A percentile compares a stretch with the other conserved stretches of the same genome.
Evolutionary conservation across 2,329 filamentous ascomycete species (phyloP).

Genomic region (Aspergillus sp.): DNA sequence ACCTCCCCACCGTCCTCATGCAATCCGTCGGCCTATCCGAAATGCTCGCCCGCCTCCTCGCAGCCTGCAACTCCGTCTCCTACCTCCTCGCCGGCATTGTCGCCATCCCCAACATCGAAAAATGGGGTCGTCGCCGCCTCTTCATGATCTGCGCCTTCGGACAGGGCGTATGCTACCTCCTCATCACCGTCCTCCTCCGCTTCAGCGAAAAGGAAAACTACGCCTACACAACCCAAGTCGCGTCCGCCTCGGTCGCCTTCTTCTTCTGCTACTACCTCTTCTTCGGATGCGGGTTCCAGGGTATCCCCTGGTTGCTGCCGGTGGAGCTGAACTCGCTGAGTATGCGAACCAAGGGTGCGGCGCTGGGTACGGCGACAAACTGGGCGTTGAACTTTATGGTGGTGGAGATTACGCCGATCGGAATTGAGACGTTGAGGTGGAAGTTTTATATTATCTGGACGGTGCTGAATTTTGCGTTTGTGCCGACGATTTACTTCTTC

Average conservation of each 20-base stretch:
- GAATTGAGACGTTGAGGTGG: slow-evolving; percentile 27
- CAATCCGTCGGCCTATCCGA: slow-evolving; percentile 35
- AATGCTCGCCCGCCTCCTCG: slow-evolving; percentile 37
- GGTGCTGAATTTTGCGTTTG: slow-evolving; percentile 19
- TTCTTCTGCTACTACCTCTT: not conserved
- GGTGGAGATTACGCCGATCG: slow-evolving; percentile 27
- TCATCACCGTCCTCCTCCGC: slow-evolving; percentile 42
- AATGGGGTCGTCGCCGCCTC: slow-evolving; percentile 44
- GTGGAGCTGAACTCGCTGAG: slow-evolving; percentile 31
- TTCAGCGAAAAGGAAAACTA: slow-evolving; percentile 14
- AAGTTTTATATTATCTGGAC: slow-evolving; percentile 27
- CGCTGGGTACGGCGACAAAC: slow-evolving; percentile 26
- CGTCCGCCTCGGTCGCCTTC: slow-evolving; percentile 42
- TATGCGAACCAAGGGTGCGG: slow-evolving; percentile 30
- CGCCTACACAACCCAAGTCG: slow-evolving; percentile 37
- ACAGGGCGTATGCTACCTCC: slow-evolving; percentile 46
- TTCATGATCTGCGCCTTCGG: slow-evolving; percentile 48
- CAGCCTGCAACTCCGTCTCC: slow-evolving; percentile 43
- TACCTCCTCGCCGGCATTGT: slow-evolving; percentile 41
- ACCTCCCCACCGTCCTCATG: slow-evolving; percentile 40
- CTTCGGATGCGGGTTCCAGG: slow-evolving; percentile 36
- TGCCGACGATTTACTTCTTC: slow-evolving; percentile 25
- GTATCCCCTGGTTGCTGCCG: slow-evolving; percentile 34
- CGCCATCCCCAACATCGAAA: slow-evolving; percentile 44
- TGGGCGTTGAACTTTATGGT: slow-evolving; percentile 30